These are phyloP conservation scores for Solanum etuberosum DNA, from an alignment of 257 asterid species.

Conservation along the genomic window DNA sequence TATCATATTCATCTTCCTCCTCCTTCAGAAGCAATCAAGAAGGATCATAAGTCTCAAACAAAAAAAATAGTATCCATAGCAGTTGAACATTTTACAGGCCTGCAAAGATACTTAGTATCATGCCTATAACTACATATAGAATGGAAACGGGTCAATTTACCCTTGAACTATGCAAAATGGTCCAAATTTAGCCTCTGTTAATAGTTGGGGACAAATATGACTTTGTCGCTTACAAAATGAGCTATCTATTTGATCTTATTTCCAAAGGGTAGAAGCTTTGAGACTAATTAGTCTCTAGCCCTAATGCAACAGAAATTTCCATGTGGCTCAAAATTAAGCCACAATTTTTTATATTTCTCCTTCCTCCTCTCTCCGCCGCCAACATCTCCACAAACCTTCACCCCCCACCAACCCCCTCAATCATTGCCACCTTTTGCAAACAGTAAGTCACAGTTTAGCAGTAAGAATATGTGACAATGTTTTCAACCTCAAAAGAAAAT, in stretches of 20 bases:
- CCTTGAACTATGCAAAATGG: neutral
- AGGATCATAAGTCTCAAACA: neutral
- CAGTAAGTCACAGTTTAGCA: neutral
- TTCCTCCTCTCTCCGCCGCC: neutral
- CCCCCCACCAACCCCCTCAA: too few relatives aligned
- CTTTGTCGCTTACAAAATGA: neutral
- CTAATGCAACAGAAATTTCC: neutral
- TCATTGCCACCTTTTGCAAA: neutral
- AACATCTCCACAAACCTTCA: neutral
- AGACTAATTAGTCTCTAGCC: neutral
- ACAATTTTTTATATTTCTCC: neutral
- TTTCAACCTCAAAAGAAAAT: neutral
- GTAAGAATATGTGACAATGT: neutral
- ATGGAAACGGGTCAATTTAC: neutral
- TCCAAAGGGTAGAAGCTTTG: neutral
- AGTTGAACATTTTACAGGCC: neutral
- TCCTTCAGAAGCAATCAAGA: slow-evolving; percentile 31
- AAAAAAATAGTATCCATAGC: neutral
- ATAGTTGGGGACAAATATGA: neutral
- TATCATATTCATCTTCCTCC: slow-evolving; percentile 89
- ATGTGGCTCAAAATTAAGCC: neutral
- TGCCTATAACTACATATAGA: neutral
- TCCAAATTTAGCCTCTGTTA: neutral
- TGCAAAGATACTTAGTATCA: neutral
- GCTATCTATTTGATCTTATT: neutral